Base-by-base conservation (phyloP, 768 basidiomycete genomes). In the Grammothele lineata region DNA sequence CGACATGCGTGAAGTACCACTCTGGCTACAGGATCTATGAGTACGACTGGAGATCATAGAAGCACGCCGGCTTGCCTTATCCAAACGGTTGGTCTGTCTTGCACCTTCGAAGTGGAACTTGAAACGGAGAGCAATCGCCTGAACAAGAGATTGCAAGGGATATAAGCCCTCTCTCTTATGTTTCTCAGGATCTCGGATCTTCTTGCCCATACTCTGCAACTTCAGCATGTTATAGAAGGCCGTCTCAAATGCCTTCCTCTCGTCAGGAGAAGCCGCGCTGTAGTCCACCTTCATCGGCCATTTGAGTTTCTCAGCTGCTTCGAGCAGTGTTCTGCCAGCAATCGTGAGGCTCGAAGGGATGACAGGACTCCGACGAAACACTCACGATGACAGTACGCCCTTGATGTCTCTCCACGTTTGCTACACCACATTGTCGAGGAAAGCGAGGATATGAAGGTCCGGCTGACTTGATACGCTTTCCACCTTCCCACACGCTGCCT, bases 1-100 rank as follows among this genome's bases (percentile, higher is more conserved):
- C 74, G 19, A 98, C 72, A 62, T 97, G 90, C 2, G 92, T 85
- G 62, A 98, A 89, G 59, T 91, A 97, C 91, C 94, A 98, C 64
- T 98, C 96, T 1, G 96, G 95, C 92, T 95, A 59, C 8, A 19
- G 47, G 8, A 26, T 21, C 27, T 34, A 30, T 34, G 24, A 33
- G 10, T 22, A 11, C 1, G 27, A 6, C 36, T 9, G 17, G 17
- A 34, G 19, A 9, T 36, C 15, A 7, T 3, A 19, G 5, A 3
- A 22, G 8, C 26, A 25, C 15, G 35, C 7, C 11, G 19, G 18
- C 18, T 4, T 7, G 30, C 93, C 80, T 97, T 98, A 69, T 98
- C 95, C 9, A 92, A 64, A 42, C 90, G 76, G 64, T 97, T 99
- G 0, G 96, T 99, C 54, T 82, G 79, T 27, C 92, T 74, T 15